Base-by-base conservation (phyloP, 2,329 filamentous ascomycete species). In the Emmonsia crescens region DNA sequence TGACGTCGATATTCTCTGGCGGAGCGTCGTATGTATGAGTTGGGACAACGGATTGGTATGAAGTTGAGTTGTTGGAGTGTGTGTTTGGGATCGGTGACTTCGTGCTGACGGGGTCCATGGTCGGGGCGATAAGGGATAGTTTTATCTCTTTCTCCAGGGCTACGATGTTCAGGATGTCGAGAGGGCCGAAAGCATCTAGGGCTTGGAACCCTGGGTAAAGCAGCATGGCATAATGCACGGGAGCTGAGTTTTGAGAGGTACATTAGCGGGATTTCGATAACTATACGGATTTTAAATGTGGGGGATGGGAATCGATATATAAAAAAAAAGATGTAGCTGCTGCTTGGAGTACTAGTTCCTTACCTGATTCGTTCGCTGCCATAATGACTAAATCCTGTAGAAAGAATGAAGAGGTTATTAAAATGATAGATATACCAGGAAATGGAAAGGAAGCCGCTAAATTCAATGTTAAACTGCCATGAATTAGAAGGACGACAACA, bases 11-110 rank as follows among this genome's bases (percentile, higher is more conserved):
- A 4, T 76, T 76, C 0, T 68, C 64, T 0, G 80, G 80, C 1
- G 79, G 76, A 4, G 76, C 72, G 51, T 73, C 76, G 67, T 85
- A 85, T 0, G 84, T 87, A 68, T 81, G 78, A 6, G 81, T 82
- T 3, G 80, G 80, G 2, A 79, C 64, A 46, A 80, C 69, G 40
- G 66, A 66, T 61, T 80, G 72, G 29, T 70, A 69, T 60, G 73
- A 73, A 33, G 64, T 65, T 33, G 67, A 70, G 10, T 65, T 40
- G 19, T 57, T 60, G n/a, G 62, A 60, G 51, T 61, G 64, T 31
- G 61, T 62, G n/a, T 63, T 49, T 12, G 63, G 60, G n/a, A 48
- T 27, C 44, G 64, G 63, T n/a, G 59, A 60, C 29, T 66, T 68
- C n/a, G 70, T 73, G 27, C 69, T 68, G 12, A 75, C 70, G 2